These are phyloP conservation scores for Claviceps sp. DNA, from an alignment of 2,329 filamentous ascomycete genomes.

Conservation along the genomic window DNA sequence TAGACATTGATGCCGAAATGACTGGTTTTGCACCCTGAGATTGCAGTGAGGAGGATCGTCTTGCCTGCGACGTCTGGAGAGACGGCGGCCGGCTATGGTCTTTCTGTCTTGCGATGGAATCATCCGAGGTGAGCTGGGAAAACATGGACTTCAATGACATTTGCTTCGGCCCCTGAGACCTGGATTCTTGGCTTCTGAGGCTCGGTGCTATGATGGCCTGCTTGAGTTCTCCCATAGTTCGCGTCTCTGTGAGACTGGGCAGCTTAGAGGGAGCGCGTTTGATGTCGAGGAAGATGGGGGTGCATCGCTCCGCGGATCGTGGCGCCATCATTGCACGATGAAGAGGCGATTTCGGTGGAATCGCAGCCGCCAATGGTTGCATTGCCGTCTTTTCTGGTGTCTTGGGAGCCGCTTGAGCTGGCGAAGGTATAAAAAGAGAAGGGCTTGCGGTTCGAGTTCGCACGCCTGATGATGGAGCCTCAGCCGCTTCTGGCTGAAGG, in stretches of 20 bases:
- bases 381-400: slow-evolving; percentile 1
- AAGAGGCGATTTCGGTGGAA: not conserved
- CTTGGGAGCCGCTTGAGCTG: not conserved
- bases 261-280: not conserved
- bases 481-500: not conserved
- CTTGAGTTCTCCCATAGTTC: slow-evolving; percentile 6
- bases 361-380: not conserved
- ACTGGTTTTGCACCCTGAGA: not conserved
- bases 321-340: slow-evolving; percentile 2
- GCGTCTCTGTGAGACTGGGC: not conserved
- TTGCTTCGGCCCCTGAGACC: not conserved
- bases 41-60: not conserved
- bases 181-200: not conserved
- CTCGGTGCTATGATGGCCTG: slow-evolving; percentile 5
- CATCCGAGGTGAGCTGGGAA: not conserved
- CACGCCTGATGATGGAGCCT: not conserved
- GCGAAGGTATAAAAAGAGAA: slow-evolving; percentile 1
- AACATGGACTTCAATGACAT: not conserved
- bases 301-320: slow-evolving; percentile 5
- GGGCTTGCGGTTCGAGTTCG: not conserved
- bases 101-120: not conserved
- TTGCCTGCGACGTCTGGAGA: not conserved
- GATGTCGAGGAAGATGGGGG: slow-evolving; percentile 4
- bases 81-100: not conserved
- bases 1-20: not conserved